Percentiles rank a stretch among this genome's conserved stretches.
Conservation (phyloP, 2,329 filamentous ascomycete genomes). For the Microcyclospora tardicrescens region DNA sequence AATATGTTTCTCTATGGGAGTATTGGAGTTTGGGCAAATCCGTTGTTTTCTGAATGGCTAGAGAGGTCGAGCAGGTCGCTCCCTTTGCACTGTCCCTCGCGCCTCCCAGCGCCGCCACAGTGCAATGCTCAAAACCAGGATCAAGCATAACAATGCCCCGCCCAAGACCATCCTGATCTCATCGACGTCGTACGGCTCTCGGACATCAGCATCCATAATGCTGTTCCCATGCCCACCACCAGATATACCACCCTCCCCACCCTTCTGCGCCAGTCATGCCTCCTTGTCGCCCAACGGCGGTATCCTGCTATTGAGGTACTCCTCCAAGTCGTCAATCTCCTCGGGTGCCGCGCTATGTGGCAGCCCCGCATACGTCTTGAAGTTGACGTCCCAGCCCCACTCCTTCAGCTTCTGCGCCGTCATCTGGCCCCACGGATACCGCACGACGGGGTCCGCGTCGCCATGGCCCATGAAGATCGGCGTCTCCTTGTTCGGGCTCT, state of each 20-base stretch:
- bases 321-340: slow-evolving; percentile 73
- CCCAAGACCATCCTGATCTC: slow-evolving; percentile 18
- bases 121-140: slow-evolving; percentile 15
- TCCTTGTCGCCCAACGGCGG: slow-evolving; percentile 32
- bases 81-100: too few species aligned
- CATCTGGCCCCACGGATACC: slow-evolving; percentile 51
- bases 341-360: slow-evolving; percentile 61
- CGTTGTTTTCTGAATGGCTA: too few species aligned
- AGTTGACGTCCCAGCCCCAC: slow-evolving; percentile 58
- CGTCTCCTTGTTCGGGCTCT: slow-evolving; percentile 43
- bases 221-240: background rate
- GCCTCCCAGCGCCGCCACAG: slow-evolving; percentile 8
- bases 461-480: slow-evolving; percentile 86
- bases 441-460: slow-evolving; percentile 60
- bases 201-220: background rate
- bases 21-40: too few species aligned
- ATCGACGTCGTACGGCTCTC: slow-evolving; percentile 18
- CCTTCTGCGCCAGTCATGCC: slow-evolving; percentile 14
- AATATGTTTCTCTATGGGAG: too few species aligned
- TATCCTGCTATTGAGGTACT: slow-evolving; percentile 42
- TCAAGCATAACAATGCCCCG: slow-evolving; percentile 10
- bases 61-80: too few species aligned
- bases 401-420: slow-evolving; percentile 55
- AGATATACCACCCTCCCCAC: slow-evolving; percentile 4
- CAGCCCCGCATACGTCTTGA: slow-evolving; percentile 66